Evolutionary conservation across 345 rosid genomes (phyloP).

Genomic region (Hibiscus tridactylites): DNA sequence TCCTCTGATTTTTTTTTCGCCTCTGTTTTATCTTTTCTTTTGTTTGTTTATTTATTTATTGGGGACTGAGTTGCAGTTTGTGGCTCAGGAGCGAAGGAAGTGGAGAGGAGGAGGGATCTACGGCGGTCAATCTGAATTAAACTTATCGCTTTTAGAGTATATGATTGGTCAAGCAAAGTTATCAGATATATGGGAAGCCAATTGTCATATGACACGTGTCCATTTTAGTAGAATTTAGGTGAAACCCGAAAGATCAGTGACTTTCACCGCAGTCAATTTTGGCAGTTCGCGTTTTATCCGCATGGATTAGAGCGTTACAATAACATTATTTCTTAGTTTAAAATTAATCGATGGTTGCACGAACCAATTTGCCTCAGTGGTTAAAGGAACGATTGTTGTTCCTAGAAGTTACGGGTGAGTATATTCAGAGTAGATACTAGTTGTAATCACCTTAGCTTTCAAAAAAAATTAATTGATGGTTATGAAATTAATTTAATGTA

Average conservation of each 20-base stretch:
- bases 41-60: background rate
- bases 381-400: no score
- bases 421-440: no score
- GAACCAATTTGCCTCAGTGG: no score
- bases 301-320: no score
- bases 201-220: background rate
- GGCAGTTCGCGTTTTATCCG: background rate
- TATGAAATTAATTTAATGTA: no score
- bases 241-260: background rate
- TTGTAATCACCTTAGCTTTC: no score
- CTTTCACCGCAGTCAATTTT: background rate
- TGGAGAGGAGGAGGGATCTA: background rate
- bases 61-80: background rate
- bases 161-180: background rate
- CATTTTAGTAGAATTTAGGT: background rate
- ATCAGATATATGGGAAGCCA: background rate
- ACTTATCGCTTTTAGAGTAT: no score
- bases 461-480: no score
- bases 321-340: no score
- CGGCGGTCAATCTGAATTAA: background rate
- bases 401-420: no score
- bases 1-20: background rate
- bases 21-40: background rate
- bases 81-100: background rate
- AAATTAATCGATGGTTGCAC: no score